A percentile compares a stretch with the other conserved stretches of the same genome.
Conservation (phyloP, 2,329 filamentous ascomycete species). For the Blastomyces parvus region DNA sequence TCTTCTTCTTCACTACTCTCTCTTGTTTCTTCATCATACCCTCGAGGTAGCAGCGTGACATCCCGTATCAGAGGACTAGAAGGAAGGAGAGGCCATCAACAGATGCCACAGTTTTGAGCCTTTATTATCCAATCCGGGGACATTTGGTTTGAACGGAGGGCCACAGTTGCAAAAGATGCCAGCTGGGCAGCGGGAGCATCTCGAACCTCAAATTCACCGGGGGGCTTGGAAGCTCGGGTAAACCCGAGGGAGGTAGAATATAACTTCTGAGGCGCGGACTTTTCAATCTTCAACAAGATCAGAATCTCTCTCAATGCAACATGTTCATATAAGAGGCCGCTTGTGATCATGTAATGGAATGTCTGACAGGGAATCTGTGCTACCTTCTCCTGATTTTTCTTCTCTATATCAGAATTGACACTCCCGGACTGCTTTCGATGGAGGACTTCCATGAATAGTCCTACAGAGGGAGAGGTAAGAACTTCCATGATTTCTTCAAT, state of each 20-base stretch:
- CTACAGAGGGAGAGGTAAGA: neutral
- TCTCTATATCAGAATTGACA: conserved; percentile 6
- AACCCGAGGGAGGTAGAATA: neutral
- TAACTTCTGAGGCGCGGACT: conserved; percentile 1
- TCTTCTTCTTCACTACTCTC: conserved; percentile 2
- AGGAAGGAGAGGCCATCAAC: conserved; percentile 4
- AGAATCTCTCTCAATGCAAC: neutral
- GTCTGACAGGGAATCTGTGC: conserved; percentile 4
- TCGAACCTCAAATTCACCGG: neutral
- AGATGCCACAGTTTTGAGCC: conserved; percentile 7
- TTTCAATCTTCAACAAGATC: conserved; percentile 4
- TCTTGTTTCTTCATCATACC: neutral
- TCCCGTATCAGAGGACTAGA: neutral
- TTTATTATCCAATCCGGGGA: conserved; percentile 1
- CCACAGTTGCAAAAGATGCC: neutral
- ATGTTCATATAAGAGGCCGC: conserved; percentile 3
- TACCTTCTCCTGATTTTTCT: neutral
- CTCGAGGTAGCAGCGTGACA: neutral
- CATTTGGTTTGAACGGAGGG: conserved; percentile 1
- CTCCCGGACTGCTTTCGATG: conserved; percentile 1
- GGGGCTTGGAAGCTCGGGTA: neutral
- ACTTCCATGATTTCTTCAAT: neutral
- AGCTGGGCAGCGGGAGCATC: neutral
- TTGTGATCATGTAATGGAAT: conserved; percentile 6
- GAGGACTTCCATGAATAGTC: conserved; percentile 1